Percentiles rank a stretch among this genome's conserved stretches.
These are phyloP conservation scores for Piper longum DNA, from an alignment of 164 flowering plant genomes.

Conservation along the genomic window DNA sequence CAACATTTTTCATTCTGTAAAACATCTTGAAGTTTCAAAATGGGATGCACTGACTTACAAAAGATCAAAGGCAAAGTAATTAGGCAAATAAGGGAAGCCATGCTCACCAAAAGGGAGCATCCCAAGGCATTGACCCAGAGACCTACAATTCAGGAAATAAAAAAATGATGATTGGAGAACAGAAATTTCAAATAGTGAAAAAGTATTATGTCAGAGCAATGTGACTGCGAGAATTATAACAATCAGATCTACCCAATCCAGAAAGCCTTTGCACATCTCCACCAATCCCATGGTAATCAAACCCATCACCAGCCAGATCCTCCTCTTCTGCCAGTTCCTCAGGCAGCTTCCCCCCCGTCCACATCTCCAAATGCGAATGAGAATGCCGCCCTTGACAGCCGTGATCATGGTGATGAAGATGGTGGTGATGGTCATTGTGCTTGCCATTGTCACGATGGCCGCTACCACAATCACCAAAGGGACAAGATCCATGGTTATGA, in stretches of 20 bases:
- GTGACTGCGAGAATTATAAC: too few species aligned
- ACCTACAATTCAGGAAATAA: slow-evolving; percentile 22
- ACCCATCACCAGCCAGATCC: slow-evolving; percentile 49
- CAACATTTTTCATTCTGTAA: background rate
- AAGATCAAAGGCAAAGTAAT: slow-evolving; percentile 71
- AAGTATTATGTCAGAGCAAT: too few species aligned
- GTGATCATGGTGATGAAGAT: slow-evolving; percentile 13
- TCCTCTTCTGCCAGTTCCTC: slow-evolving; percentile 91
- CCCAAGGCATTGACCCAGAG: slow-evolving; percentile 89
- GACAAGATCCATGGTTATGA: slow-evolving; percentile 6
- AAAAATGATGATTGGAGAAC: background rate
- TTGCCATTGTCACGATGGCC: slow-evolving; percentile 11
- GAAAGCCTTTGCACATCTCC: slow-evolving; percentile 34
- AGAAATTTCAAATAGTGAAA: background rate
- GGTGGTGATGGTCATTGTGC: slow-evolving; percentile 9
- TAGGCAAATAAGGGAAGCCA: slow-evolving; percentile 91
- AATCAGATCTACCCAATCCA: slow-evolving; percentile 23
- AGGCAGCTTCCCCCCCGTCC: slow-evolving; percentile 28
- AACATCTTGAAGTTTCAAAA: background rate
- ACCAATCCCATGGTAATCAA: slow-evolving; percentile 17
- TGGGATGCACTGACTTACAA: slow-evolving; percentile 34
- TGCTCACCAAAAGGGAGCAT: slow-evolving; percentile 93
- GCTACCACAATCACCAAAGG: slow-evolving; percentile 14
- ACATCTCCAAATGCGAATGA: slow-evolving; percentile 6
- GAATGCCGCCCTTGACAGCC: slow-evolving; percentile 9